A percentile compares a stretch with the other conserved stretches of the same genome.
Conservation (phyloP, 441 rosid species). For the Manihot esculenta region DNA sequence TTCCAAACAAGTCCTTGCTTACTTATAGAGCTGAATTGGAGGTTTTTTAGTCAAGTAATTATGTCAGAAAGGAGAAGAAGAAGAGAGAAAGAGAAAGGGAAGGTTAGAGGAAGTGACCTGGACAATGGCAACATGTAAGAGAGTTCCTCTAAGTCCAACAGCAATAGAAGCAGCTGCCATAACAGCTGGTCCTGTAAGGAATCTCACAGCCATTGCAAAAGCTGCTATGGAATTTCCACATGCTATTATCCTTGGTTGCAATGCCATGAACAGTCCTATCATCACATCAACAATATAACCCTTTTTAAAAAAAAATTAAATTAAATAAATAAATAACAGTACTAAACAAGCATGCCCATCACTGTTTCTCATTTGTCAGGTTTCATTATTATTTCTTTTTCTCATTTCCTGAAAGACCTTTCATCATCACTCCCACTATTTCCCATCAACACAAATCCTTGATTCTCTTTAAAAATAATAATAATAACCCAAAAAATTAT, state of each 20-base stretch:
- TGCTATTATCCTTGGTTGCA: slow-evolving; percentile 97
- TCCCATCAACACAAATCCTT: slow-evolving; percentile 20
- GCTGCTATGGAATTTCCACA: slow-evolving; percentile 89
- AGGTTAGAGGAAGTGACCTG: slow-evolving; percentile 58
- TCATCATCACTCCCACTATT: slow-evolving; percentile 36
- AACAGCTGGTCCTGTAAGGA: slow-evolving; percentile 92
- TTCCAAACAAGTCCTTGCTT: slow-evolving; percentile 11
- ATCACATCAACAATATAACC: slow-evolving; percentile 30
- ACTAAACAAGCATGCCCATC: slow-evolving; percentile 21
- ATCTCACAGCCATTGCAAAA: slow-evolving; percentile 87
- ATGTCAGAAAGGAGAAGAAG: slow-evolving; percentile 28
- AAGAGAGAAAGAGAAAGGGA: background rate
- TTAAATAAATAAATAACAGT: background rate
- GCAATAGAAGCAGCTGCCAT: slow-evolving; percentile 92
- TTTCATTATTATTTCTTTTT: background rate
- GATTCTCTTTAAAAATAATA: no score
- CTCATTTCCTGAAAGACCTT: slow-evolving; percentile 5
- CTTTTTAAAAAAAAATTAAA: no score
- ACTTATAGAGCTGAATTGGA: slow-evolving; percentile 14
- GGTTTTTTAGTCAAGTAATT: slow-evolving; percentile 25
- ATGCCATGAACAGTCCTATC: slow-evolving; percentile 96
- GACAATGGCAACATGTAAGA: slow-evolving; percentile 83
- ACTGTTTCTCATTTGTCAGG: slow-evolving; percentile 21
- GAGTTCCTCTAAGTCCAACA: slow-evolving; percentile 84
- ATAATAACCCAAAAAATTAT: no score